A percentile compares a stretch with the other conserved stretches of the same genome.
phyloP scores from a whole-genome alignment of 768 basidiomycete species.

The Lyophyllum atratum region DNA sequence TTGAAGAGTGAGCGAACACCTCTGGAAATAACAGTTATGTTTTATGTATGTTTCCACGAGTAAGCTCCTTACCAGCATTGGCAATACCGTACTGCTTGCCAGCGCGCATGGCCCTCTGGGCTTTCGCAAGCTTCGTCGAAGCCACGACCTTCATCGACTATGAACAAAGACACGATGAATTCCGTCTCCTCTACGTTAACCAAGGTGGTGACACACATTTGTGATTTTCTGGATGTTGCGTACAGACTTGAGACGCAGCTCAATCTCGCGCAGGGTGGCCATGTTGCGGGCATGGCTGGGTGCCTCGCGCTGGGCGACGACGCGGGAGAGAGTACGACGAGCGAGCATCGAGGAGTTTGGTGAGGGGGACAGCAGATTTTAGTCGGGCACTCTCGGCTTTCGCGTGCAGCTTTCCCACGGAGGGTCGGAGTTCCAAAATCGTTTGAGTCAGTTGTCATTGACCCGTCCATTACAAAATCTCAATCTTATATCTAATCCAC shows the following conservation, averaged over 20 bases:
- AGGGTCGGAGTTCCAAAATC: conserved; percentile 24
- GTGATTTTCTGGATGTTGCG: conserved; percentile 99
- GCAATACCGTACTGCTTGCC: conserved; percentile 94
- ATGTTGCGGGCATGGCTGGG: conserved; percentile 74
- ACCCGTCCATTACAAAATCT: background rate
- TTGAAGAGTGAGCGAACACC: conserved; percentile 79
- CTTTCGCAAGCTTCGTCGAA: conserved; percentile 94
- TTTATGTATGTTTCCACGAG: conserved; percentile 3
- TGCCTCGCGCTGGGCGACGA: conserved; percentile 39
- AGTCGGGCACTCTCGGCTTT: conserved; percentile 47
- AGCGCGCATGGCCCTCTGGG: conserved; percentile 87
- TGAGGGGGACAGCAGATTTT: conserved; percentile 17
- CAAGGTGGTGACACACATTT: conserved; percentile 59
- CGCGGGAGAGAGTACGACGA: conserved; percentile 46
- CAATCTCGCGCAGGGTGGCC: conserved; percentile 98
- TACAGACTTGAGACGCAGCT: conserved; percentile 94
- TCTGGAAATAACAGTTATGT: conserved; percentile 46
- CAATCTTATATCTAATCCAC: background rate
- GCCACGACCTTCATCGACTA: conserved; percentile 99
- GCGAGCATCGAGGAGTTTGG: conserved; percentile 43
- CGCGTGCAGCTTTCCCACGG: conserved; percentile 32
- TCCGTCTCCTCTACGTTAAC: background rate
- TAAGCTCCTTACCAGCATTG: conserved; percentile 69
- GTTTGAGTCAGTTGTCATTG: background rate
- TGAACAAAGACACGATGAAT: conserved; percentile 15